These are phyloP conservation scores for Botryobasidium botryosum DNA, from an alignment of 768 basidiomycete genomes.

Conservation along the genomic window DNA sequence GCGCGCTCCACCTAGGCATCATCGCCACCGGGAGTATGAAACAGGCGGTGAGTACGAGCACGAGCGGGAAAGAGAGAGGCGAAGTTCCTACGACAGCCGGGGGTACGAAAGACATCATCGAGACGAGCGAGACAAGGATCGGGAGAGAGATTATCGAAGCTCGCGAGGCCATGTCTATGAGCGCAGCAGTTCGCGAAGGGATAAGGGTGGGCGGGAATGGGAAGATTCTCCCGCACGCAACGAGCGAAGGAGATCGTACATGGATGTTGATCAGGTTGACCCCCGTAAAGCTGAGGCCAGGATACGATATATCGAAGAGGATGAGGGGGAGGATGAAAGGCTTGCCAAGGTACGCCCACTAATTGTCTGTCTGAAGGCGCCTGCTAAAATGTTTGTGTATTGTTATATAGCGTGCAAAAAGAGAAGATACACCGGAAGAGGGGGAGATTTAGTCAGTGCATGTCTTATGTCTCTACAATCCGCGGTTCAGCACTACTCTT, in stretches of 20 bases:
- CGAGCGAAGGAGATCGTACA: too few species aligned
- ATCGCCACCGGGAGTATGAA: conserved; percentile 19
- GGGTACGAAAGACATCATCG: conserved; percentile 14
- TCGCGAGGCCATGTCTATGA: neutral
- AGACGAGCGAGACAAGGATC: conserved; percentile 27
- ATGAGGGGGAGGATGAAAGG: neutral
- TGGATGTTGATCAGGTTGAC: too few species aligned
- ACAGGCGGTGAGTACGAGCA: conserved; percentile 27
- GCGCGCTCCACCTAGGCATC: conserved; percentile 10
- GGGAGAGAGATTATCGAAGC: conserved; percentile 17
- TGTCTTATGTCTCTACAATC: too few species aligned
- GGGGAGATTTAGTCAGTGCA: conserved; percentile 73
- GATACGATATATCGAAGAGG: neutral
- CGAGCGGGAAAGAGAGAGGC: conserved; percentile 6
- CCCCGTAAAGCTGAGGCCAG: too few species aligned
- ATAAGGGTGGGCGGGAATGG: neutral
- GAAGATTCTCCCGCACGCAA: neutral
- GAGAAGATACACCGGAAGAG: conserved; percentile 69
- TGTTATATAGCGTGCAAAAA: conserved; percentile 2
- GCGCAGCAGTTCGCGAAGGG: neutral
- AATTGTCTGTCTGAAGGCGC: neutral
- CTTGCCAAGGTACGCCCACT: conserved; percentile 1
- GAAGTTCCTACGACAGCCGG: conserved; percentile 11
- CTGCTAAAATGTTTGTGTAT: neutral
- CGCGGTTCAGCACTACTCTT: too few species aligned